These are phyloP conservation scores for Cinchona pubescens DNA, from an alignment of 257 asterid species.

Conservation along the genomic window DNA sequence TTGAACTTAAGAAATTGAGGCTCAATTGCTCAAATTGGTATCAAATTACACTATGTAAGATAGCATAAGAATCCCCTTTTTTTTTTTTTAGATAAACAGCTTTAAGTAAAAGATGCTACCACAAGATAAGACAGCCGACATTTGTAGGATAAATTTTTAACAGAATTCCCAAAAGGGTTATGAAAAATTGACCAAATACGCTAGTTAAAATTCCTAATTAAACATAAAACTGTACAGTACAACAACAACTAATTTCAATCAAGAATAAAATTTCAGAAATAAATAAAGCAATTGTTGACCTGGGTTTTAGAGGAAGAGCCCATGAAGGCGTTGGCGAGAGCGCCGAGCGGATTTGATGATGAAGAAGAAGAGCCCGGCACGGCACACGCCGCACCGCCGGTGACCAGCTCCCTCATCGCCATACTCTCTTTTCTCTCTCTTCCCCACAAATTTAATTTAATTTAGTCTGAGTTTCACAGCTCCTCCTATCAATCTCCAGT, in stretches of 20 bases:
- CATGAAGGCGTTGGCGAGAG: conserved; percentile 77
- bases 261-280: not conserved
- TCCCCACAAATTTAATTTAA: not conserved
- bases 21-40: not conserved
- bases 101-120: too few species aligned
- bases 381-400: conserved; percentile 85
- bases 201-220: not conserved
- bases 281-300: conserved; percentile 33
- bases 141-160: not conserved
- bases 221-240: too few species aligned
- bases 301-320: conserved; percentile 96
- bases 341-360: conserved; percentile 84
- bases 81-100: too few species aligned
- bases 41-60: too few species aligned
- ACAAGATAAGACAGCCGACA: not conserved
- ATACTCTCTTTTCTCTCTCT: conserved; percentile 20
- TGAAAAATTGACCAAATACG: not conserved
- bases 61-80: too few species aligned
- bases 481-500: not conserved
- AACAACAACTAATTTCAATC: not conserved
- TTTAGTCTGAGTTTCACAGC: too few species aligned
- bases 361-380: conserved; percentile 88
- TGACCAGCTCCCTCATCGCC: conserved; percentile 95
- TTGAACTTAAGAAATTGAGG: too few species aligned
- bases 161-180: not conserved